These are phyloP conservation scores for Margaritispora aquatica DNA, from an alignment of 495 filamentous ascomycete species.

Conservation along the genomic window DNA sequence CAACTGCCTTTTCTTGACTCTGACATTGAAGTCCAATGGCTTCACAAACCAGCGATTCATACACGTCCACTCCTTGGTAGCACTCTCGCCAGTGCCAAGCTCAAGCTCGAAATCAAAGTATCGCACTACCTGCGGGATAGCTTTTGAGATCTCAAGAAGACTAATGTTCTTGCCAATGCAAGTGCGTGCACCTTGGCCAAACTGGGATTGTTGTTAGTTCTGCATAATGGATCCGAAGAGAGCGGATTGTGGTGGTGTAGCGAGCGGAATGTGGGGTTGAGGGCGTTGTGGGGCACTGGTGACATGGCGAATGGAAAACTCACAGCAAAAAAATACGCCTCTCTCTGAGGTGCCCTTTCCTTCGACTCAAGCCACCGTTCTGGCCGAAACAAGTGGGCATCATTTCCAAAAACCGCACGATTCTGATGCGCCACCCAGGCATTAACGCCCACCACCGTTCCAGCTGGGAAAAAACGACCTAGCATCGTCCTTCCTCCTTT, in stretches of 20 bases:
- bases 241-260: not conserved
- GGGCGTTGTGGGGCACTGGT: not conserved
- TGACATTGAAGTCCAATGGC: not conserved
- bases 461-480: constrained; percentile 41
- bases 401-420: constrained; percentile 22
- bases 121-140: constrained; percentile 31
- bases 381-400: not conserved
- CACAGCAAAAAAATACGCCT: constrained; percentile 1
- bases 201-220: constrained; percentile 34
- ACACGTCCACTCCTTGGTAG: not conserved
- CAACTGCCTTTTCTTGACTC: not conserved
- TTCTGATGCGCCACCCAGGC: constrained; percentile 42
- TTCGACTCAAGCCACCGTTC: constrained; percentile 22
- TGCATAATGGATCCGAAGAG: not conserved
- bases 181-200: constrained; percentile 49
- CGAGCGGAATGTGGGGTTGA: not conserved
- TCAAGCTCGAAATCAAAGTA: not conserved
- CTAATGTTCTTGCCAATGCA: constrained; percentile 66
- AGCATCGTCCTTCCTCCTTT: constrained; percentile 41
- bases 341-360: not conserved
- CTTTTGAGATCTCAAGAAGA: constrained; percentile 68
- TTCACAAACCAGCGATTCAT: not conserved
- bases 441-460: constrained; percentile 42
- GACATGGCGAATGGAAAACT: not conserved
- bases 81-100: not conserved